A percentile compares a stretch with the other conserved stretches of the same genome.
phyloP scores from a whole-genome alignment of 352 stramenopile genomes.

The Plasmopara viticola region DNA sequence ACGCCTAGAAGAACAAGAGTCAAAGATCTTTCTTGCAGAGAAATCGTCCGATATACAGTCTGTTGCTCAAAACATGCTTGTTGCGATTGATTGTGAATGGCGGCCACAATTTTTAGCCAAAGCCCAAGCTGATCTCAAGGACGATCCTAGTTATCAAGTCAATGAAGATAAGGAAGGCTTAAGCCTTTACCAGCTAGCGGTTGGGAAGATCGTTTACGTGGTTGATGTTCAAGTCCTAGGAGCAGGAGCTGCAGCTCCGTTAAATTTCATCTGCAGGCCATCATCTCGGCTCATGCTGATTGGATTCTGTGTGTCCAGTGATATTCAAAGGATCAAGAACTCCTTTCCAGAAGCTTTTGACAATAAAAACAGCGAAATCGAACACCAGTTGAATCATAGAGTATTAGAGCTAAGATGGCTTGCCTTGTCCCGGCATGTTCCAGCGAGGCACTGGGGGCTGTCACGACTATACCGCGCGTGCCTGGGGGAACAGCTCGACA shows the following conservation, averaged over 20 bases:
- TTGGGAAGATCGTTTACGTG: slow-evolving; percentile 39
- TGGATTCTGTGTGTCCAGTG: slow-evolving; percentile 50
- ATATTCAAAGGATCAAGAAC: slow-evolving; percentile 40
- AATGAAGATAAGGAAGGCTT: slow-evolving; percentile 22
- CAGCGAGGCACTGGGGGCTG: slow-evolving; percentile 44
- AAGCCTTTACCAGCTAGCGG: slow-evolving; percentile 48
- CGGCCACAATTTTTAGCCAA: slow-evolving; percentile 39
- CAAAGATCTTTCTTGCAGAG: not conserved
- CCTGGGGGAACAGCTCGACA: slow-evolving; percentile 38
- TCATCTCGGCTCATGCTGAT: slow-evolving; percentile 32
- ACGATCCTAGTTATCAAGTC: slow-evolving; percentile 3
- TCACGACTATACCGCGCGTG: slow-evolving; percentile 38
- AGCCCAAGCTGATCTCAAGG: slow-evolving; percentile 1
- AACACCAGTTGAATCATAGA: slow-evolving; percentile 4
- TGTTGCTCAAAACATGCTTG: slow-evolving; percentile 18
- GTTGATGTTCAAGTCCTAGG: slow-evolving; percentile 56
- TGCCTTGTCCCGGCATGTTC: slow-evolving; percentile 40
- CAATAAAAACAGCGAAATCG: not conserved
- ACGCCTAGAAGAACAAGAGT: slow-evolving; percentile 13
- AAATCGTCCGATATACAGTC: slow-evolving; percentile 3
- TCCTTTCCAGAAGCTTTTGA: slow-evolving; percentile 33
- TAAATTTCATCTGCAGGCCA: slow-evolving; percentile 35
- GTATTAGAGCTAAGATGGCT: slow-evolving; percentile 52
- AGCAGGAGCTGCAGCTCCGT: slow-evolving; percentile 22
- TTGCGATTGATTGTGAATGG: slow-evolving; percentile 67